phyloP scores from a whole-genome alignment of 192 early-diverging fungal species.

The Umbelopsis sp. region DNA sequence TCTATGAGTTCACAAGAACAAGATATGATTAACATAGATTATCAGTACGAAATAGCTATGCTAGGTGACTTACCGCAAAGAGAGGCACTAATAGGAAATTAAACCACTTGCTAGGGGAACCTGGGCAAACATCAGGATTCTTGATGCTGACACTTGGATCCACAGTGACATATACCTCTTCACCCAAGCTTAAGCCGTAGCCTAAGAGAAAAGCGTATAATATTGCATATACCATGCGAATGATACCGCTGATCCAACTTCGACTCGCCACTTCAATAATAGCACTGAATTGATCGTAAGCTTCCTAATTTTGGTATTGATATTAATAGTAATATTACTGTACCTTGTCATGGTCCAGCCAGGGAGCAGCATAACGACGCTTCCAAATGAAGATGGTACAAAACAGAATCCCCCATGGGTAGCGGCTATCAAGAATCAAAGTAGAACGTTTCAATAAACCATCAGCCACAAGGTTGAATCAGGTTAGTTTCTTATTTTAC shows the following conservation, averaged over 20 bases:
- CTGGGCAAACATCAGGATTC: neutral
- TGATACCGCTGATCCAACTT: slow-evolving; percentile 87
- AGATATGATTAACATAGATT: neutral
- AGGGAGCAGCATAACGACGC: slow-evolving; percentile 67
- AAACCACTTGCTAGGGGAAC: slow-evolving; percentile 25
- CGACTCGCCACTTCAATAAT: slow-evolving; percentile 88
- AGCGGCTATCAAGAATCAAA: slow-evolving; percentile 20
- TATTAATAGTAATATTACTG: no score
- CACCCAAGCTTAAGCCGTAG: slow-evolving; percentile 72
- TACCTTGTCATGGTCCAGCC: slow-evolving; percentile 76
- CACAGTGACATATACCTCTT: slow-evolving; percentile 51
- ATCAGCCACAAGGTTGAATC: no score
- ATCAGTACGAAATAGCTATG: neutral
- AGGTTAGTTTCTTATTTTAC: neutral
- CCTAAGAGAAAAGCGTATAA: slow-evolving; percentile 81
- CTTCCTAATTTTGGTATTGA: no score
- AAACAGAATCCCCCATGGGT: slow-evolving; percentile 61
- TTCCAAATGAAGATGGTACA: slow-evolving; percentile 60
- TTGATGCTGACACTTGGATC: slow-evolving; percentile 31
- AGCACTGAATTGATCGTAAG: slow-evolving; percentile 35
- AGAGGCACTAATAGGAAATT: slow-evolving; percentile 52
- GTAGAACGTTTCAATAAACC: neutral
- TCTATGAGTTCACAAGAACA: neutral
- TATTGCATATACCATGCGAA: slow-evolving; percentile 82
- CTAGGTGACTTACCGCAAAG: slow-evolving; percentile 34